Evolutionary conservation across 495 filamentous ascomycete genomes (phyloP).

Genomic region (Chlorociboria aeruginascens): DNA sequence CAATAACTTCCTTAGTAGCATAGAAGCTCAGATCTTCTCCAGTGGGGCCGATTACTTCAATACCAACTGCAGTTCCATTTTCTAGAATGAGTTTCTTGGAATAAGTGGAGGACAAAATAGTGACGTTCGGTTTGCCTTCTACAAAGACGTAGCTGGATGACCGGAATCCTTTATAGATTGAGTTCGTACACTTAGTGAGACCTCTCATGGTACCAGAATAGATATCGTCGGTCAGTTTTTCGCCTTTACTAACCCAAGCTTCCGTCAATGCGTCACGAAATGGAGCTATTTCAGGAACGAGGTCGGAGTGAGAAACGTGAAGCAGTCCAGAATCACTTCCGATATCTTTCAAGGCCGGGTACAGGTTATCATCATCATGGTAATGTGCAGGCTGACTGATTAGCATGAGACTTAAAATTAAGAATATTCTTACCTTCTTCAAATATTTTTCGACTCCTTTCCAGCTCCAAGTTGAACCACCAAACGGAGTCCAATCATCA

Average conservation of each 20-base stretch:
- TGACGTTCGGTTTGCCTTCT: constrained; percentile 42
- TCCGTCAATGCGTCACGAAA: constrained; percentile 44
- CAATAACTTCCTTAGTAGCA: constrained; percentile 16
- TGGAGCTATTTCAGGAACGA: constrained; percentile 37
- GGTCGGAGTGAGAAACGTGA: constrained; percentile 41
- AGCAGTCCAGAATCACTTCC: constrained; percentile 33
- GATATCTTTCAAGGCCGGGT: constrained; percentile 17
- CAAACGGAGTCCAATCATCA: constrained; percentile 28
- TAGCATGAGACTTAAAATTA: constrained; percentile 10
- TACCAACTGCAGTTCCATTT: constrained; percentile 21
- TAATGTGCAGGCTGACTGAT: constrained; percentile 26
- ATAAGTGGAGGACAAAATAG: constrained; percentile 33
- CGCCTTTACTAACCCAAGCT: constrained; percentile 45
- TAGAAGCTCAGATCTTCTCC: constrained; percentile 3
- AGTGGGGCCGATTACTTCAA: background rate
- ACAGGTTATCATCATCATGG: constrained; percentile 35
- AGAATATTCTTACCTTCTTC: constrained; percentile 42
- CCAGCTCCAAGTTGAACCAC: constrained; percentile 28
- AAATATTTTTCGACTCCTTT: constrained; percentile 35
- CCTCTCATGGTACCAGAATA: constrained; percentile 45
- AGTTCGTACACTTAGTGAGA: constrained; percentile 40
- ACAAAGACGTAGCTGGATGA: constrained; percentile 40
- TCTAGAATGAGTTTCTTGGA: constrained; percentile 45
- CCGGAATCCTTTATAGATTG: constrained; percentile 46
- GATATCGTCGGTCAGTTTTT: constrained; percentile 39